Evolutionary conservation across 1,139 yeast genomes (phyloP).

Genomic region (Pichia sp.): DNA sequence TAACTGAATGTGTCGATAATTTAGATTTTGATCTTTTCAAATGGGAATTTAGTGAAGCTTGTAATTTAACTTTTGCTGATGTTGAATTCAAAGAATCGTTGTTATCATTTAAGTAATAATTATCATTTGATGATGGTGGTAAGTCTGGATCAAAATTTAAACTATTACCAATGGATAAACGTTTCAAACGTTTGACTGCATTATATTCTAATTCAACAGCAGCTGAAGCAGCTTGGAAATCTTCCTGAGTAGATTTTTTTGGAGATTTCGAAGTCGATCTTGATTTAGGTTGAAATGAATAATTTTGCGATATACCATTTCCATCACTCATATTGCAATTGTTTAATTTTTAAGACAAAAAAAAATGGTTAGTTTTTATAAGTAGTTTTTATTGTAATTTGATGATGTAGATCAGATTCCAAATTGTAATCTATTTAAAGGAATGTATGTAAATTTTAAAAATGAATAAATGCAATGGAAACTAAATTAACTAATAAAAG

Average conservation of each 20-base stretch:
- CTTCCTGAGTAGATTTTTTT: constrained; percentile 28
- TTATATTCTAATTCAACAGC: constrained; percentile 48
- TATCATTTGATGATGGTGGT: constrained; percentile 42
- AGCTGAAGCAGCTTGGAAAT: constrained; percentile 30
- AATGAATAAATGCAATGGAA: too few species aligned
- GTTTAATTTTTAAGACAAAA: too few species aligned
- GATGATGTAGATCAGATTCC: too few species aligned
- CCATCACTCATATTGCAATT: too few species aligned
- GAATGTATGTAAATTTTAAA: too few species aligned
- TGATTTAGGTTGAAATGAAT: not conserved
- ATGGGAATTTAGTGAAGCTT: not conserved
- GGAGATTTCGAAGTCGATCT: constrained; percentile 9
- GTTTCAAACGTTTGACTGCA: constrained; percentile 52
- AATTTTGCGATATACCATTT: not conserved
- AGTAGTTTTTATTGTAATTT: too few species aligned
- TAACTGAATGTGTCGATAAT: constrained; percentile 9
- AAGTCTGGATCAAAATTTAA: constrained; percentile 53
- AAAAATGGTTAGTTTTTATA: too few species aligned
- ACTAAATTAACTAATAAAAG: too few species aligned
- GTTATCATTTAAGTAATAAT: constrained; percentile 1
- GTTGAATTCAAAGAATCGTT: not conserved
- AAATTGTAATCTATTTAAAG: too few species aligned
- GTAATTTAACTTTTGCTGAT: not conserved
- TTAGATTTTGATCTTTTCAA: constrained; percentile 12
- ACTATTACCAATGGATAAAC: constrained; percentile 49